These are phyloP conservation scores for Saprolegnia parasitica DNA, from an alignment of 352 stramenopile genomes.

Conservation along the genomic window DNA sequence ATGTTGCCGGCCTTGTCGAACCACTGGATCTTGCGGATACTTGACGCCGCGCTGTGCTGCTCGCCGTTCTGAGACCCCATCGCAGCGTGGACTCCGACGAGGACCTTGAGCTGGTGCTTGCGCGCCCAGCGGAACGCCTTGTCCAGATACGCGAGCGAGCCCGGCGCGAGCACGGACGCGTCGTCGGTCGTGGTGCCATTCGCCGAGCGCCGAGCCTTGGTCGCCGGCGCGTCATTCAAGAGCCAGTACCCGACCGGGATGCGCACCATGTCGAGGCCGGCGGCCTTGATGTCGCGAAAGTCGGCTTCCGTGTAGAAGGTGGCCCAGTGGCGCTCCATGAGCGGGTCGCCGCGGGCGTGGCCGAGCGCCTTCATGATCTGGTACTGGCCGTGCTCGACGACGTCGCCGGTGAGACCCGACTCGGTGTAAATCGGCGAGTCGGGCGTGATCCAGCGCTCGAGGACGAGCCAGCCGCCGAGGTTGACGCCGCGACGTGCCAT, in stretches of 20 bases:
- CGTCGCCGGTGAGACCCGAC: slow-evolving; percentile 4
- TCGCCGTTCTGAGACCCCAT: slow-evolving; percentile 22
- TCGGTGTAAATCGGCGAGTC: slow-evolving; percentile 32
- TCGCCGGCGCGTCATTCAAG: neutral
- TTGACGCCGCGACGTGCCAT: neutral
- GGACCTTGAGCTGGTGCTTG: slow-evolving; percentile 32
- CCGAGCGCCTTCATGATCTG: slow-evolving; percentile 18
- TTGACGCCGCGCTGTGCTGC: slow-evolving; percentile 19
- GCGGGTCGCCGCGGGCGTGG: slow-evolving; percentile 12
- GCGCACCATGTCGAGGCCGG: slow-evolving; percentile 33
- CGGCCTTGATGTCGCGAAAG: slow-evolving; percentile 22
- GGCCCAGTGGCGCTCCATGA: slow-evolving; percentile 1
- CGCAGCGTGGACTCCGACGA: slow-evolving; percentile 28
- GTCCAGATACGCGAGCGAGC: slow-evolving; percentile 35
- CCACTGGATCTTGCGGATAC: slow-evolving; percentile 29
- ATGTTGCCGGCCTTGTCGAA: slow-evolving; percentile 31
- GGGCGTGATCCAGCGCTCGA: slow-evolving; percentile 37
- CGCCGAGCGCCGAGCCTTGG: neutral
- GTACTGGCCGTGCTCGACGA: slow-evolving; percentile 29
- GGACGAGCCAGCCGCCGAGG: slow-evolving; percentile 12
- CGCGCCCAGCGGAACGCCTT: slow-evolving; percentile 38
- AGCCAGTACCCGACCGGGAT: slow-evolving; percentile 31
- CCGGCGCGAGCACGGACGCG: slow-evolving; percentile 13
- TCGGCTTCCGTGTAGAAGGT: slow-evolving; percentile 26
- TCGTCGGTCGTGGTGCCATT: slow-evolving; percentile 8